Evolutionary conservation across 1,284 basidiomycete species (phyloP).

Genomic region (Cerioporus squamosus): DNA sequence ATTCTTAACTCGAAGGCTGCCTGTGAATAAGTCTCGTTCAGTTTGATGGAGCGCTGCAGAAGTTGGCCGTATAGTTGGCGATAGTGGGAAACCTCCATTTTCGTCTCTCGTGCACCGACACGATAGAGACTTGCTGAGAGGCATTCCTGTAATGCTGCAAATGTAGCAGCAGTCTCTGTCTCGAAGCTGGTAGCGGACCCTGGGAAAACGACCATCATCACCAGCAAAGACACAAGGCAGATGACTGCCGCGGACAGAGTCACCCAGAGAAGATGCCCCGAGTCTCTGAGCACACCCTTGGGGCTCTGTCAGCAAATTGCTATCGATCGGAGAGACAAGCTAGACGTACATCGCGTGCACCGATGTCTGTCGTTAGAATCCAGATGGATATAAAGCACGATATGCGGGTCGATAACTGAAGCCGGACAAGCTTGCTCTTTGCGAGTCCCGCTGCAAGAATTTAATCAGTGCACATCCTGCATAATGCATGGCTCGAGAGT

Average conservation of each 20-base stretch:
- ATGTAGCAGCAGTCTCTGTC: slow-evolving; percentile 41
- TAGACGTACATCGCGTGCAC: slow-evolving; percentile 33
- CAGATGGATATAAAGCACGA: slow-evolving; percentile 52
- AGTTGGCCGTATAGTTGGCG: slow-evolving; percentile 36
- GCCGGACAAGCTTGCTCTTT: slow-evolving; percentile 51
- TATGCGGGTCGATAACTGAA: slow-evolving; percentile 49
- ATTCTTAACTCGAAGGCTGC: slow-evolving; percentile 52
- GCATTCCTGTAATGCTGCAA: slow-evolving; percentile 41
- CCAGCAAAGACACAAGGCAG: slow-evolving; percentile 44
- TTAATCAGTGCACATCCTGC: background rate
- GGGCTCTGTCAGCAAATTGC: background rate
- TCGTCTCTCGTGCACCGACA: slow-evolving; percentile 23
- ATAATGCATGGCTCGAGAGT: too few species aligned
- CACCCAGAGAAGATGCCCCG: slow-evolving; percentile 47
- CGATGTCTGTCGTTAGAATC: slow-evolving; percentile 46
- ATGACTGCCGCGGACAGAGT: slow-evolving; percentile 44
- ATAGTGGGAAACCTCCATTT: slow-evolving; percentile 25
- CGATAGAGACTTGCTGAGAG: slow-evolving; percentile 39
- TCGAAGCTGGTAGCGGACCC: slow-evolving; percentile 51
- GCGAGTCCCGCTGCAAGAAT: slow-evolving; percentile 42
- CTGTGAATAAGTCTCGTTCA: slow-evolving; percentile 49
- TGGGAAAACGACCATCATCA: slow-evolving; percentile 43
- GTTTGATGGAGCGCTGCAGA: slow-evolving; percentile 42
- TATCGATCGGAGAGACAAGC: too few species aligned
- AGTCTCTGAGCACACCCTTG: slow-evolving; percentile 37